Evolutionary conservation across 2,329 filamentous ascomycete genomes (phyloP), one percentile per base, ranked within the genome.

Genomic region (Aspergillus sclerotialis): DNA sequence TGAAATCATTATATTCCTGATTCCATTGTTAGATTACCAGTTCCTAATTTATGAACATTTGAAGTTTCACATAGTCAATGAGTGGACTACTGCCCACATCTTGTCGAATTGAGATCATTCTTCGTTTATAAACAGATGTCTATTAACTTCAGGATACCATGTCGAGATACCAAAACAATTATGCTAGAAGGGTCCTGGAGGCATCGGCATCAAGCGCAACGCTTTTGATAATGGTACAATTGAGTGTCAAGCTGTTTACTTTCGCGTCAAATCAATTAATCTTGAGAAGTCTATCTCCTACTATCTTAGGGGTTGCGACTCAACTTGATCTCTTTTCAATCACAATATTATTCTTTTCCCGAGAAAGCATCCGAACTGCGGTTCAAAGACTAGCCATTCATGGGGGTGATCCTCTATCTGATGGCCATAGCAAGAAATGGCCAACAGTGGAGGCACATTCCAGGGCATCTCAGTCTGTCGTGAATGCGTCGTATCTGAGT

Each of bases 241-340:
- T 98, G 44, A 73, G 73, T 28, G 95, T 90, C n/a, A 82, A 90
- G 40, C 80, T 82, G 35, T 68, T 94, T 44, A 96, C 90, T 15
- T 98, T 98, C 63, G 63, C 82, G 46, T 84, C 92, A 55, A 98
- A 96, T 64, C 90, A 98, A 61, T 60, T 94, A 24, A 76, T 98
- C 18, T 74, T 98, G 6, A 85, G 90, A 23, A 90, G 84, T 56
- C 69, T 96, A 28, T 94, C 88, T 1, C 89, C 92, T 0, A 76
- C 82, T 38, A 72, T 93, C 0, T 75, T 98, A 1, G 92, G 90
- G 5, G 72, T 94, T 4, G 83, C 89, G 2, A 82, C 89, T 0
- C 92, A 95, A 59, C 74, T 98, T 3, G 92, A 98, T 52, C 78
- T 96, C 1, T 95, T 89, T 60, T 89, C 90, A 39, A 82, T 94